phyloP scores from a whole-genome alignment of 2,329 filamentous ascomycete genomes.

The Coniochaeta sp. region DNA sequence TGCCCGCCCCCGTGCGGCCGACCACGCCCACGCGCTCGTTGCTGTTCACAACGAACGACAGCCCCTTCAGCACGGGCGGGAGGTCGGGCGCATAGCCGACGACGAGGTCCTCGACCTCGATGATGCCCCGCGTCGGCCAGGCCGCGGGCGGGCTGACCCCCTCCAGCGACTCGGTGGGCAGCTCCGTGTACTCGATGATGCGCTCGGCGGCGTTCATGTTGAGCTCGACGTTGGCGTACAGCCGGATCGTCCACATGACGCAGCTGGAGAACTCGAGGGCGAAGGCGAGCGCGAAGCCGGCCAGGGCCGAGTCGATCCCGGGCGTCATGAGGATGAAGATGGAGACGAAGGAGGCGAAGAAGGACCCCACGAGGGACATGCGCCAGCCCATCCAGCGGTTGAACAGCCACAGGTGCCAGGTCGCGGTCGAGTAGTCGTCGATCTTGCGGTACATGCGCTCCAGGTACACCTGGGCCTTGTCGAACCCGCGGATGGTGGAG shows the following conservation, averaged over 20 bases:
- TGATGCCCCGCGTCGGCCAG: conserved; percentile 67
- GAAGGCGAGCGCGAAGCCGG: conserved; percentile 70
- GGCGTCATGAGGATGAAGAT: conserved; percentile 55
- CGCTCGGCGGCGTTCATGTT: conserved; percentile 75
- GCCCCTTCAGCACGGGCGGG: conserved; percentile 60
- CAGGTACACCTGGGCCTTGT: conserved; percentile 59
- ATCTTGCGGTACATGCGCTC: conserved; percentile 63
- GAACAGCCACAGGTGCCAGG: conserved; percentile 63
- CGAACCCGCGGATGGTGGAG: conserved; percentile 68
- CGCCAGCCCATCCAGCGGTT: conserved; percentile 73
- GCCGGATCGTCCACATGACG: conserved; percentile 59
- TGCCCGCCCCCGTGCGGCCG: conserved; percentile 71
- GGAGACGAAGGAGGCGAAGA: conserved; percentile 61
- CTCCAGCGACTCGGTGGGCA: conserved; percentile 58
- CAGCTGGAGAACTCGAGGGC: conserved; percentile 59
- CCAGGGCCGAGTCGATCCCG: conserved; percentile 59
- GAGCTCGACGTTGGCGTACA: conserved; percentile 65
- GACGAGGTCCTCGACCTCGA: conserved; percentile 68
- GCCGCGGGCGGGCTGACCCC: conserved; percentile 57
- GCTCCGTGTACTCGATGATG: conserved; percentile 65
- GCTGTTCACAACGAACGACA: conserved; percentile 58
- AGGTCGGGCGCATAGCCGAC: conserved; percentile 66
- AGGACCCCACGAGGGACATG: conserved; percentile 60
- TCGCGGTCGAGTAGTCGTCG: conserved; percentile 59
- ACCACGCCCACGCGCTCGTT: conserved; percentile 71